Percentiles rank a stretch among this genome's conserved stretches.
Conservation (phyloP, 1,284 basidiomycete species). For the Irpex rosettiformis region DNA sequence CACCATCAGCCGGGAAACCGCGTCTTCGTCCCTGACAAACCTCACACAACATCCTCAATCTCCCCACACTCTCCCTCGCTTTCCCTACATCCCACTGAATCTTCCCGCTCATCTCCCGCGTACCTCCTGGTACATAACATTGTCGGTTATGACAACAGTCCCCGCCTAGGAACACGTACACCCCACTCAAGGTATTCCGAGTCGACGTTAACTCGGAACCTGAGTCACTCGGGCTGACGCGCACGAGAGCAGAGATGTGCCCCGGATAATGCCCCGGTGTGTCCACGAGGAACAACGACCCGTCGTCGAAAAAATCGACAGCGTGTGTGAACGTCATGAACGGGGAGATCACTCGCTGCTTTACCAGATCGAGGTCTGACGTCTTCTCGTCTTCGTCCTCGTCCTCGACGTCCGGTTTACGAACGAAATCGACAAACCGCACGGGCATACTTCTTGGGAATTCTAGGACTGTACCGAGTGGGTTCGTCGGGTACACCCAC, state of each 20-base stretch:
- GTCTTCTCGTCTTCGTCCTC: no score
- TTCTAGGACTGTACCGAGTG: conserved; percentile 13
- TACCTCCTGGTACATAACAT: conserved; percentile 35
- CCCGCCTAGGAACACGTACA: conserved; percentile 55
- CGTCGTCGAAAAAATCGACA: conserved; percentile 31
- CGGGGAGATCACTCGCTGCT: conserved; percentile 6
- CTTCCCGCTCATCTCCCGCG: conserved; percentile 28
- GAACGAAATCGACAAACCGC: not conserved
- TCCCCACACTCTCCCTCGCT: conserved; percentile 17
- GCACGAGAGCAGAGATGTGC: conserved; percentile 29
- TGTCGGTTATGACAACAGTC: conserved; percentile 49
- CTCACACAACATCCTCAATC: conserved; percentile 11
- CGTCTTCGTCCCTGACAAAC: not conserved
- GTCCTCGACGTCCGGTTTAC: no score
- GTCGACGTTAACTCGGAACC: no score
- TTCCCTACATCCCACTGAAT: conserved; percentile 12
- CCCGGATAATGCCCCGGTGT: conserved; percentile 30
- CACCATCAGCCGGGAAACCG: not conserved
- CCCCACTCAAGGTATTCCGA: conserved; percentile 31
- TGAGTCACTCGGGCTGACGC: conserved; percentile 49
- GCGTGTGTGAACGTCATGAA: conserved; percentile 28
- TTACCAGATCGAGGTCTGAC: no score
- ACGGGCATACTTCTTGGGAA: not conserved
- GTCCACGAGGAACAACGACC: conserved; percentile 28
- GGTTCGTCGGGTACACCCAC: conserved; percentile 23